Percentiles rank a stretch among this genome's conserved stretches.
Evolutionary conservation across 2,329 filamentous ascomycete genomes (phyloP).

Genomic region (Aspergillaceae sp.): DNA sequence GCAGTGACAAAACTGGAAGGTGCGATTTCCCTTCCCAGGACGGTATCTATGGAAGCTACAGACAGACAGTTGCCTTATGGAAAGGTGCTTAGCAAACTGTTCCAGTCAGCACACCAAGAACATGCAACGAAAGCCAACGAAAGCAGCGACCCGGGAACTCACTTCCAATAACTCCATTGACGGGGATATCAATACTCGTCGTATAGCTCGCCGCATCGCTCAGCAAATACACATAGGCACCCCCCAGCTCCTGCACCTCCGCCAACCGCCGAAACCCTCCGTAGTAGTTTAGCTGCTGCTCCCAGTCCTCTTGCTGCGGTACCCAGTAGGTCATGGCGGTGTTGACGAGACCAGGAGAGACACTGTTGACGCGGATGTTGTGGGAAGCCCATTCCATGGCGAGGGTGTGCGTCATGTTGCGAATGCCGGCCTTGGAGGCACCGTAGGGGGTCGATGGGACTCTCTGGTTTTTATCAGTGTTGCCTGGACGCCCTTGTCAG

Average conservation of each 20-base stretch:
- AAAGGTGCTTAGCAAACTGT: background rate
- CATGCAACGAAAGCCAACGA: background rate
- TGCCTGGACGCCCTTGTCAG: background rate
- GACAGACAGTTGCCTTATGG: no score
- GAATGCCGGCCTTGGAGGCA: slow-evolving; percentile 37
- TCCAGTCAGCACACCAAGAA: background rate
- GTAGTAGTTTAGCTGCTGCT: slow-evolving; percentile 47
- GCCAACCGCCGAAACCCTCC: slow-evolving; percentile 46
- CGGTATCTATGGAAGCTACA: no score
- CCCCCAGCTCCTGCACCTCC: slow-evolving; percentile 43
- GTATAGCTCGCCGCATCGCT: slow-evolving; percentile 42
- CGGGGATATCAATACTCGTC: slow-evolving; percentile 42
- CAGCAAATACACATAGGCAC: slow-evolving; percentile 43
- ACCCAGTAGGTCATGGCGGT: slow-evolving; percentile 43
- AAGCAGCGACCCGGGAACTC: slow-evolving; percentile 3
- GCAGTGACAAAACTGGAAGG: no score
- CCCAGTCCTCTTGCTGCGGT: slow-evolving; percentile 43
- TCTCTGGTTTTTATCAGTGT: background rate
- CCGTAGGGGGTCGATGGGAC: slow-evolving; percentile 36
- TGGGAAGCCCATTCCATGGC: slow-evolving; percentile 62
- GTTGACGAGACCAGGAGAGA: slow-evolving; percentile 28
- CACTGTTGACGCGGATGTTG: slow-evolving; percentile 60
- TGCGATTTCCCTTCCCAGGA: no score
- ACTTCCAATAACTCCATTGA: slow-evolving; percentile 41
- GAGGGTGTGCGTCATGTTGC: slow-evolving; percentile 41